Evolutionary conservation across 495 filamentous ascomycete genomes (phyloP).

Genomic region (Pseudoneurospora amorphoporcata): DNA sequence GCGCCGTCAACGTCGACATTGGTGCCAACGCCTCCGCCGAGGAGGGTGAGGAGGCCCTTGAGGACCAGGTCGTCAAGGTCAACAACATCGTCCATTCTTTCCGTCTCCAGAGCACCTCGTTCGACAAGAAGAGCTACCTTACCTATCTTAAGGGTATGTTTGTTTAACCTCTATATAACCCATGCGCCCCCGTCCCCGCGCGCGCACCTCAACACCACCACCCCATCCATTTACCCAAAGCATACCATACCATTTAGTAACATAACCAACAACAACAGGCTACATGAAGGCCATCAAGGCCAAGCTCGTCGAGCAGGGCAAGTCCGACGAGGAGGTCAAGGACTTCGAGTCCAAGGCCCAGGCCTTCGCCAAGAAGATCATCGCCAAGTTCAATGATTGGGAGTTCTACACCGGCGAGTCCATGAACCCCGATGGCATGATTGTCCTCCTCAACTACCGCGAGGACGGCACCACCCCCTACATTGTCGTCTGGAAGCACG

Average conservation of each 20-base stretch:
- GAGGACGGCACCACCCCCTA: conserved; percentile 90
- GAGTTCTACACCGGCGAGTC: conserved; percentile 88
- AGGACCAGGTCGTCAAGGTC: conserved; percentile 63
- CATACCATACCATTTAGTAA: background rate
- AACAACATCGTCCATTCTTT: conserved; percentile 93
- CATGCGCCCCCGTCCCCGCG: background rate
- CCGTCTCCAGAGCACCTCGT: conserved; percentile 64
- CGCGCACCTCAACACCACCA: background rate
- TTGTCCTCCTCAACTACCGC: conserved; percentile 92
- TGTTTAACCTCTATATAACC: background rate
- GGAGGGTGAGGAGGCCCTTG: conserved; percentile 62
- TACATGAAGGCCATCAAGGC: conserved; percentile 86
- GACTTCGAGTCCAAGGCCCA: conserved; percentile 66
- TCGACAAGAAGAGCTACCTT: conserved; percentile 80
- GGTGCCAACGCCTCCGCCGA: conserved; percentile 97
- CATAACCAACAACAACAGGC: conserved; percentile 29
- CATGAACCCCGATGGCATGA: conserved; percentile 90
- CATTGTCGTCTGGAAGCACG: conserved; percentile 91
- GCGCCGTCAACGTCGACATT: conserved; percentile 67
- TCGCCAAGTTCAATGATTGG: conserved; percentile 85
- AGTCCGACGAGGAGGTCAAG: conserved; percentile 52
- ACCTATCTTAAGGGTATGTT: conserved; percentile 68
- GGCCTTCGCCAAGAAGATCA: conserved; percentile 64
- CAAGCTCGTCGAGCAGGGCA: conserved; percentile 50
- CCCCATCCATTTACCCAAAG: background rate